Base-by-base conservation (phyloP, 2,329 filamentous ascomycete genomes). In the Corniculantispora saksenae region DNA sequence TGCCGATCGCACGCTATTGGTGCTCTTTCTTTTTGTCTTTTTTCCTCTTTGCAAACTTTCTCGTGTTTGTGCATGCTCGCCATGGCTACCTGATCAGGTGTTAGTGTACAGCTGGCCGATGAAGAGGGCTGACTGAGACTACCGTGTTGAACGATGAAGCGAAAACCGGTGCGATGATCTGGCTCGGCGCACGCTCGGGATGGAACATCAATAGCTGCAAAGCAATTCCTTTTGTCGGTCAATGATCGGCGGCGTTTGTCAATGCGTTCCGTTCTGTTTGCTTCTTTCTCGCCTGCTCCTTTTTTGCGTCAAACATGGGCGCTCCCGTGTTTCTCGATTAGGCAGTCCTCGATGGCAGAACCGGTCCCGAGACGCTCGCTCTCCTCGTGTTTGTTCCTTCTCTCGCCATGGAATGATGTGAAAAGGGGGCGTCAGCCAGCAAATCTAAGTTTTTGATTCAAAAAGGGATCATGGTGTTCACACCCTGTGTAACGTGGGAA, bases 251-350 rank as follows among this genome's bases (percentile, higher is more conserved):
- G n/a, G n/a, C 23, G 27, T 13, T 15, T 35, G 21, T n/a, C 48
- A 27, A 53, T 43, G 13, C 23, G 4, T 55, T 29, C 25, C 40
- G 32, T 62, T 54, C 47, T 25, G n/a, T 53, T 27, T 29, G 3
- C 10, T 35, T 54, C 15, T 19, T 19, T 19, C 1, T 43, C 23
- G 29, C 13, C 9, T 40, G 9, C 19, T 61, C 27, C n/a, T 13
- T 61, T 15, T 21, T 21, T 61, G 59, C 47, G 48, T 61, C 59
- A 61, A 53, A 54, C 59, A 61, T 53, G 59, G 57, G 21, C 25
- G 15, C 15, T 61, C 48, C 48, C 59, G 59, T 45, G 48, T 61
- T 45, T 61, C 59, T 61, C 59, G 19, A 53, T 43, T 21, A 45
- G 47, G 32, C 47, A 51, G 21, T 15, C 17, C 38, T 25, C n/a